These are phyloP conservation scores for Fusarium sp. DNA, from an alignment of 2,329 filamentous ascomycete genomes.

Conservation along the genomic window DNA sequence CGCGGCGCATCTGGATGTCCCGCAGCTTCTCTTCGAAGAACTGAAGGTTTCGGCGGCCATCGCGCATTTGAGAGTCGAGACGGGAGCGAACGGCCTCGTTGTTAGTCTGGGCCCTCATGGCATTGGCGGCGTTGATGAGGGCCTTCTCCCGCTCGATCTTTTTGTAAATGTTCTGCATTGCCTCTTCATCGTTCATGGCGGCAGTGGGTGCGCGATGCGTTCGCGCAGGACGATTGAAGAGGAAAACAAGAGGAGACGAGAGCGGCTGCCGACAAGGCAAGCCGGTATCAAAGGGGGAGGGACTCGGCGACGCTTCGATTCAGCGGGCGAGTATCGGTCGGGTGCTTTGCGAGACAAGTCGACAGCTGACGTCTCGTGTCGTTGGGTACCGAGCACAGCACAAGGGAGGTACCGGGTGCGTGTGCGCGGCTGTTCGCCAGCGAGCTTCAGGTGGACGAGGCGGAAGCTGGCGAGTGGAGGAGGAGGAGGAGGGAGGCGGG, in stretches of 20 bases:
- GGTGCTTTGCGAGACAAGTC: constrained; percentile 2
- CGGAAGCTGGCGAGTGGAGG: constrained; percentile 38
- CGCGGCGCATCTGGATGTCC: constrained; percentile 87
- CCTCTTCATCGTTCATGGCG: constrained; percentile 76
- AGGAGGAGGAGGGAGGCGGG: constrained; percentile 24
- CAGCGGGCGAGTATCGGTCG: constrained; percentile 33
- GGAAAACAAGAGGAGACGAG: constrained; percentile 19
- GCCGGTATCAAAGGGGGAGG: constrained; percentile 31
- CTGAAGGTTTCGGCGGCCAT: constrained; percentile 92
- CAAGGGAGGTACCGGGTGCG: constrained; percentile 25
- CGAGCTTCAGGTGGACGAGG: constrained; percentile 36
- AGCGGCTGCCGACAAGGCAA: constrained; percentile 31
- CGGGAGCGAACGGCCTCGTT: constrained; percentile 92
- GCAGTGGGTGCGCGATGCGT: constrained; percentile 59
- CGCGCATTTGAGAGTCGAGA: constrained; percentile 94
- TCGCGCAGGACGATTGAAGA: constrained; percentile 54
- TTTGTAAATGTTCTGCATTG: constrained; percentile 85
- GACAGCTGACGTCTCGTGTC: constrained; percentile 36
- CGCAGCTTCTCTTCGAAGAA: constrained; percentile 95
- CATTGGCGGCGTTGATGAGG: constrained; percentile 92
- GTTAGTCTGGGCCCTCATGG: constrained; percentile 96
- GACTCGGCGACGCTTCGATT: constrained; percentile 30
- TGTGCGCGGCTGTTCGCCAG: constrained; percentile 23
- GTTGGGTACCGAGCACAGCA: constrained; percentile 32
- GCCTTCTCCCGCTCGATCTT: constrained; percentile 99